Evolutionary conservation across 768 basidiomycete genomes (phyloP).

Genomic region (Symmetrospora coprosmae): DNA sequence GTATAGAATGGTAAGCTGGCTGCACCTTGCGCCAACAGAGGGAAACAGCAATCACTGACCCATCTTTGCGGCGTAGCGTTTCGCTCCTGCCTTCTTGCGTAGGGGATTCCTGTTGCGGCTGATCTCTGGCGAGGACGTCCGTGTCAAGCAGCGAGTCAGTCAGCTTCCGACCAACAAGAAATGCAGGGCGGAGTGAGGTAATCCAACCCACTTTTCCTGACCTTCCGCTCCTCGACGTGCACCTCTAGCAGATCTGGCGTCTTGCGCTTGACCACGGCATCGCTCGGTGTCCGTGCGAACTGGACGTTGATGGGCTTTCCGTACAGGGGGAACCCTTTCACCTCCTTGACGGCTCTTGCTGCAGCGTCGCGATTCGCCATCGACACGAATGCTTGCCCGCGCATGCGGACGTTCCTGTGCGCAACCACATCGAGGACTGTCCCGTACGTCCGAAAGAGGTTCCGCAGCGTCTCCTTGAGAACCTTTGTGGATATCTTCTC

Average conservation of each 20-base stretch:
- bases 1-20: no score
- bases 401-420: conserved; percentile 86
- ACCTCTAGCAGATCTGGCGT: conserved; percentile 55
- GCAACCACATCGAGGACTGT: conserved; percentile 90
- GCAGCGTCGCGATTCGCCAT: conserved; percentile 72
- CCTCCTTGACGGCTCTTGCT: conserved; percentile 76
- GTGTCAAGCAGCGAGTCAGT: no score
- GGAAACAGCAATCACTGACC: conserved; percentile 43
- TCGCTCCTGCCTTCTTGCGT: conserved; percentile 54
- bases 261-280: conserved; percentile 67
- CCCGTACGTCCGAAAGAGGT: conserved; percentile 84
- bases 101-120: conserved; percentile 74
- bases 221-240: conserved; percentile 58
- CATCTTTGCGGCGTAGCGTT: conserved; percentile 59
- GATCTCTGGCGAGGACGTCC: conserved; percentile 50
- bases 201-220: conserved; percentile 61
- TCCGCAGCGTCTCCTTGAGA: conserved; percentile 69
- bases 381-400: conserved; percentile 94
- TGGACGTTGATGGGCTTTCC: conserved; percentile 98
- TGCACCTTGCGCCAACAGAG: neutral
- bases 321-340: conserved; percentile 83
- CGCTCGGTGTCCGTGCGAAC: conserved; percentile 75
- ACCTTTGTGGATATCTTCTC: conserved; percentile 44
- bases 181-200: neutral
- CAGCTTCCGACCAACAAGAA: neutral